Percentiles rank a stretch among this genome's conserved stretches.
These are phyloP conservation scores for Blastobotrys indianensis DNA, from an alignment of 1,139 yeast genomes.

Conservation along the genomic window DNA sequence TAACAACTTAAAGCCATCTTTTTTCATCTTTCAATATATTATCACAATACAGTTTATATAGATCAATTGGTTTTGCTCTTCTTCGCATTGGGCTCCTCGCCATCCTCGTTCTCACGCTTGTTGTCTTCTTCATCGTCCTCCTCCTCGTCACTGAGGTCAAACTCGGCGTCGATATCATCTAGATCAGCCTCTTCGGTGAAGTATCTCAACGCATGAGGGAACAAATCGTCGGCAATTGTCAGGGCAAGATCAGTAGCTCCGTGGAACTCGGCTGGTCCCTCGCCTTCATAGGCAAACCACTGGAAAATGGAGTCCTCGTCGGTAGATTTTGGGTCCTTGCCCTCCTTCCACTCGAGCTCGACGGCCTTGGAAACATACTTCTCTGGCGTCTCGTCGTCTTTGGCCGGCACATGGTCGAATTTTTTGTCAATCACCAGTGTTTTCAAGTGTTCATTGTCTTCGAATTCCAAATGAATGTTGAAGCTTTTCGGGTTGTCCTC, in stretches of 20 bases:
- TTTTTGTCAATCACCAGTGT: conserved; percentile 24
- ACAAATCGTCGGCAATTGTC: conserved; percentile 35
- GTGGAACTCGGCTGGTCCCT: conserved; percentile 31
- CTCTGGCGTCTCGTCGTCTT: conserved; percentile 18
- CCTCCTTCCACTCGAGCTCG: conserved; percentile 34
- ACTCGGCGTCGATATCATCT: conserved; percentile 22
- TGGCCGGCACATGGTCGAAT: conserved; percentile 23
- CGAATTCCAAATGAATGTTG: conserved; percentile 31
- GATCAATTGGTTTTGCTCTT: conserved; percentile 20
- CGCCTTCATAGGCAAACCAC: conserved; percentile 20
- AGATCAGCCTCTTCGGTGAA: conserved; percentile 25
- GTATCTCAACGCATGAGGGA: conserved; percentile 37
- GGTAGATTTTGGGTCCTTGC: conserved; percentile 27
- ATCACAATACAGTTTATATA: background rate
- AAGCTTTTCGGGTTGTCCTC: conserved; percentile 29
- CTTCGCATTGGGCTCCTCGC: conserved; percentile 22
- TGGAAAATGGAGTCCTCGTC: conserved; percentile 23
- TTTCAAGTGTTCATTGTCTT: conserved; percentile 32
- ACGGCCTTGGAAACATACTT: conserved; percentile 29
- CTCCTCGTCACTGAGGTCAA: conserved; percentile 27
- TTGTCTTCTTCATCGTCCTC: conserved; percentile 24
- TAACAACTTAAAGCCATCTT: background rate
- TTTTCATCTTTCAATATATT: background rate
- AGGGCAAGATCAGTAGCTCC: conserved; percentile 36
- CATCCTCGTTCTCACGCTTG: conserved; percentile 10